phyloP scores from a whole-genome alignment of 2,329 filamentous ascomycete genomes.

The Exophiala aquamarina region DNA sequence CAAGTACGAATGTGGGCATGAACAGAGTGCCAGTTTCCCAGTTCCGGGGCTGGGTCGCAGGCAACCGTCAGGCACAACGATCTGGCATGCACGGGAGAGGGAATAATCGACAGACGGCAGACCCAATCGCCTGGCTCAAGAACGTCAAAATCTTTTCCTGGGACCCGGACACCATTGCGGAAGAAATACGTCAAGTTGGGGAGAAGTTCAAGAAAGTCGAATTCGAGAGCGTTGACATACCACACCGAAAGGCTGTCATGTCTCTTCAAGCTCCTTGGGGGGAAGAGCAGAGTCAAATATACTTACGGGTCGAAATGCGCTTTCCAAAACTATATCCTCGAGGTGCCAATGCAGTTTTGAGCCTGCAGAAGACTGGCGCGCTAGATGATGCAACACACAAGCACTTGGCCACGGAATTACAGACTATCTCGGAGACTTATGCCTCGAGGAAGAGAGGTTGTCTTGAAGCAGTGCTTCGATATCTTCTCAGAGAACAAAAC shows the following conservation, averaged over 20 bases:
- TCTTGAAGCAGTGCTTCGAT: conserved; percentile 62
- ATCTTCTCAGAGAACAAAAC: conserved; percentile 59
- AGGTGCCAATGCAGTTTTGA: conserved; percentile 50
- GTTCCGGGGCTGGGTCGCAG: conserved; percentile 42
- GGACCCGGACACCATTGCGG: conserved; percentile 56
- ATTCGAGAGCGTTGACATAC: conserved; percentile 60
- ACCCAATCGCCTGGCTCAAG: conserved; percentile 65
- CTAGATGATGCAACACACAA: conserved; percentile 53
- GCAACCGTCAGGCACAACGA: conserved; percentile 48
- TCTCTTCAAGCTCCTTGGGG: conserved; percentile 63
- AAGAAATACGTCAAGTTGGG: conserved; percentile 62
- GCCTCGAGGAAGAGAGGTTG: conserved; percentile 54
- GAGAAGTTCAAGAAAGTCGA: conserved; percentile 61
- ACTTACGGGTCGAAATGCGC: conserved; percentile 57
- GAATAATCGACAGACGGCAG: conserved; percentile 50
- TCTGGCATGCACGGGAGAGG: conserved; percentile 50
- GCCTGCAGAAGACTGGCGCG: conserved; percentile 57
- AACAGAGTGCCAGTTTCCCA: conserved; percentile 53
- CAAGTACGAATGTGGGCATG: conserved; percentile 43
- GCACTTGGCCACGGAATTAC: conserved; percentile 52
- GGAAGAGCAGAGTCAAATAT: conserved; percentile 50
- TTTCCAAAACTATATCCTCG: conserved; percentile 60
- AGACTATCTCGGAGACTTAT: conserved; percentile 56
- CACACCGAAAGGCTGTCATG: conserved; percentile 54
- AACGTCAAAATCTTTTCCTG: conserved; percentile 60